These are phyloP conservation scores for Penicillium sp. DNA, from an alignment of 2,329 filamentous ascomycete species.

Conservation along the genomic window DNA sequence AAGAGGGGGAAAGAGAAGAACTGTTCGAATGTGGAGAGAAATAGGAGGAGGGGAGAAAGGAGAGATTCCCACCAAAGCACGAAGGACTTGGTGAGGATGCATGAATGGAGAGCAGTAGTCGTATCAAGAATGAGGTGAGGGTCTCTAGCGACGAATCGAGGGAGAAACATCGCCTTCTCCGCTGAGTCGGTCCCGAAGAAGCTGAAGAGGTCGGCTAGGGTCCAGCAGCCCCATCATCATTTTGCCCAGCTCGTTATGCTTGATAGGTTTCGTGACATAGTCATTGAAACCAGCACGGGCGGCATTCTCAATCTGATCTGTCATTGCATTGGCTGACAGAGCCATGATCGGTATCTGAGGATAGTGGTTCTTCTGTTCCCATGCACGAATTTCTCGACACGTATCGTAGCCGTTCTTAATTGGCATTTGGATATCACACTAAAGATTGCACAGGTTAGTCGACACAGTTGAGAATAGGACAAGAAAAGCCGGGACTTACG, in stretches of 20 bases:
- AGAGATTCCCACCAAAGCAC: slow-evolving; percentile 1
- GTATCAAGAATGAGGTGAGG: not conserved
- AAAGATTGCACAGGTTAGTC: slow-evolving; percentile 11
- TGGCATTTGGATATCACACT: slow-evolving; percentile 57
- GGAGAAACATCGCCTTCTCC: slow-evolving; percentile 22
- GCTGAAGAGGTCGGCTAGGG: slow-evolving; percentile 45
- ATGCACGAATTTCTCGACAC: slow-evolving; percentile 51
- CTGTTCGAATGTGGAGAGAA: not conserved
- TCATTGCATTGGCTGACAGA: slow-evolving; percentile 55
- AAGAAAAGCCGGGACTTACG: slow-evolving; percentile 34
- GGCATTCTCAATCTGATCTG: slow-evolving; percentile 53
- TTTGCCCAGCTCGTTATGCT: slow-evolving; percentile 53
- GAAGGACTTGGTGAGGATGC: not conserved
- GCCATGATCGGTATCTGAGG: slow-evolving; percentile 55
- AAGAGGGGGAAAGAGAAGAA: not conserved
- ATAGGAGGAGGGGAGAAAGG: slow-evolving; percentile 4
- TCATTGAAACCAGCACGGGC: slow-evolving; percentile 53
- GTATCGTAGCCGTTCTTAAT: slow-evolving; percentile 55
- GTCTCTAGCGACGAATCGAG: slow-evolving; percentile 20
- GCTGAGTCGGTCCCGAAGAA: slow-evolving; percentile 47
- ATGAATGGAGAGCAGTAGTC: not conserved
- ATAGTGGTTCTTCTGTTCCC: slow-evolving; percentile 52
- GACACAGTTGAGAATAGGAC: not conserved
- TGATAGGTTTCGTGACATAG: slow-evolving; percentile 56
- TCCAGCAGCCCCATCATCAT: slow-evolving; percentile 56